Conservation (phyloP, 441 rosid genomes). For the Bruguiera hainesii region DNA sequence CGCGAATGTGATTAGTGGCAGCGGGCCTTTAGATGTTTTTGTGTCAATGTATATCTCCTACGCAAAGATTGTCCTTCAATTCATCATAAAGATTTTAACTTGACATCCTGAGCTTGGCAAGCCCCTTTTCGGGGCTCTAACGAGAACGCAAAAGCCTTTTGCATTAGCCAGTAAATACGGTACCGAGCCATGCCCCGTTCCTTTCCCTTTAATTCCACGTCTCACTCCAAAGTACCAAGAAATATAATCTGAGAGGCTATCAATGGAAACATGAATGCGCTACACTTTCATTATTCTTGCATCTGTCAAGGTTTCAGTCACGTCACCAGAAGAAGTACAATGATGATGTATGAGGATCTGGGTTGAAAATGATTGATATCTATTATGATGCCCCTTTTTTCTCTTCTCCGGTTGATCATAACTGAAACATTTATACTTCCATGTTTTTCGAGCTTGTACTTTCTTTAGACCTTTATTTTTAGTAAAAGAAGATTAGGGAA, state of each 20-base stretch:
- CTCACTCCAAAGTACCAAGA: too few relatives aligned
- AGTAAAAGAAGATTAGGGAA: slow-evolving; percentile 11
- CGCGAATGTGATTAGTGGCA: background rate
- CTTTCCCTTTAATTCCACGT: too few relatives aligned
- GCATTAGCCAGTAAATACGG: too few relatives aligned
- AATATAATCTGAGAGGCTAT: too few relatives aligned
- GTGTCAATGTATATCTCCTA: background rate
- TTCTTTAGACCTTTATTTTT: background rate
- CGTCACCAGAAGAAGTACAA: slow-evolving; percentile 11
- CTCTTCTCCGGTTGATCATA: slow-evolving; percentile 4
- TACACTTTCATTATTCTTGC: background rate
- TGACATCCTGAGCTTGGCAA: too few relatives aligned
- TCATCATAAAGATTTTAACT: too few relatives aligned
- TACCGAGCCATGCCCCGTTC: too few relatives aligned
- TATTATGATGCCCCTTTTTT: background rate
- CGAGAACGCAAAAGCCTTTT: too few relatives aligned
- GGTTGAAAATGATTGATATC: slow-evolving; percentile 26
- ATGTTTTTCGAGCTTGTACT: background rate
- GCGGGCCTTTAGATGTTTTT: background rate
- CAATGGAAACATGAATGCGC: too few relatives aligned
- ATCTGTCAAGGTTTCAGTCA: slow-evolving; percentile 16
- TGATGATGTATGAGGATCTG: slow-evolving; percentile 19
- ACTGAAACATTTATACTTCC: background rate
- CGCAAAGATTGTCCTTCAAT: background rate
- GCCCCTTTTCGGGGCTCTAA: too few relatives aligned